phyloP scores from a whole-genome alignment of 352 stramenopile species.

The Phytophthora cryptogea region DNA sequence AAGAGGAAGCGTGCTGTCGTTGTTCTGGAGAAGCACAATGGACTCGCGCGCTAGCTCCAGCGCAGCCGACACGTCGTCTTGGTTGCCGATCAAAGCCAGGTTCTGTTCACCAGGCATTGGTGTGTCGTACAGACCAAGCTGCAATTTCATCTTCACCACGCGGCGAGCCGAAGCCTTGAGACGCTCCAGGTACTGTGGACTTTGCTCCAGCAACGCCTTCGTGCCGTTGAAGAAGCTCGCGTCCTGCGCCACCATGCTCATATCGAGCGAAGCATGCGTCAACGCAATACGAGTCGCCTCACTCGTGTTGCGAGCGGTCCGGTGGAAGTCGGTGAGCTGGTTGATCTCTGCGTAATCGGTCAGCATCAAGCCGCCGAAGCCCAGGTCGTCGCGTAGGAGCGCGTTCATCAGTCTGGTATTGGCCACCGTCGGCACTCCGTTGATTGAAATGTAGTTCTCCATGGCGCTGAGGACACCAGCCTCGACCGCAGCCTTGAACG shows the following conservation, averaged over 20 bases:
- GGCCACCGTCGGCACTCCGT: too few relatives aligned
- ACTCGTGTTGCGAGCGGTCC: too few relatives aligned
- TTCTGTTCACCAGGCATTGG: constrained; percentile 36
- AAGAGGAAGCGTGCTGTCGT: neutral
- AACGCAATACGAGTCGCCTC: too few relatives aligned
- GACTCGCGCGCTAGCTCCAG: constrained; percentile 1
- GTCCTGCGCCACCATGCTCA: constrained; percentile 6
- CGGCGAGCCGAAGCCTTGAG: constrained; percentile 51
- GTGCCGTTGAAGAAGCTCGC: constrained; percentile 40
- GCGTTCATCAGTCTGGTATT: too few relatives aligned
- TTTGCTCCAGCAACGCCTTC: constrained; percentile 37
- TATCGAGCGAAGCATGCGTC: too few relatives aligned
- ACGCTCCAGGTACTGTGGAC: constrained; percentile 27
- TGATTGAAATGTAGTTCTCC: constrained; percentile 8
- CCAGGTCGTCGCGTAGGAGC: too few relatives aligned
- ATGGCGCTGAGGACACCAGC: constrained; percentile 40
- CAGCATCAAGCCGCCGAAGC: too few relatives aligned
- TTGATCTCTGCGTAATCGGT: too few relatives aligned
- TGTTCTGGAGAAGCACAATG: too few relatives aligned
- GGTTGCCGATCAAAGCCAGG: constrained; percentile 3
- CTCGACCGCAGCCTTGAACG: constrained; percentile 65
- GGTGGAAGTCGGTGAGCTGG: too few relatives aligned
- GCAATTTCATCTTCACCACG: constrained; percentile 66
- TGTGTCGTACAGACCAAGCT: constrained; percentile 11
- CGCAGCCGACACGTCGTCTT: neutral